Percentiles rank a stretch among this genome's conserved stretches.
These are phyloP conservation scores for Otatea glauca DNA, from an alignment of 176 grass and related monocot species.

Conservation along the genomic window DNA sequence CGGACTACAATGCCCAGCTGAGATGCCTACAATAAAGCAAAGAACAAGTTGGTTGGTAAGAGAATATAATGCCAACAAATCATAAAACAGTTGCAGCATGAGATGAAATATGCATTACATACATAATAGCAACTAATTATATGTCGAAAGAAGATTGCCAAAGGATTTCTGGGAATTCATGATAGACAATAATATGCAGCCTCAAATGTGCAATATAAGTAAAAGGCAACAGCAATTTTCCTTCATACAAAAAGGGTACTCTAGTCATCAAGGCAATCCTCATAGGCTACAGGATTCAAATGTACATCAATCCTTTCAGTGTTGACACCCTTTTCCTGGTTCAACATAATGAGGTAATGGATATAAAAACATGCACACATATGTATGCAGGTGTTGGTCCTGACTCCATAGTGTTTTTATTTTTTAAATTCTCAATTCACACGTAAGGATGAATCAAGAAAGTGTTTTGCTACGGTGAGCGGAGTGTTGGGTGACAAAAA, in stretches of 20 bases:
- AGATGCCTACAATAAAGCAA: constrained; percentile 41
- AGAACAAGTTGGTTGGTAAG: constrained; percentile 4
- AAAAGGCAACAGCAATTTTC: neutral
- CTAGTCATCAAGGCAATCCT: neutral
- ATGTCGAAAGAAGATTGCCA: neutral
- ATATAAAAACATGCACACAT: constrained; percentile 6
- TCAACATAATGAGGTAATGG: neutral
- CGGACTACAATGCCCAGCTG: neutral
- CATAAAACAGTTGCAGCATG: constrained; percentile 2
- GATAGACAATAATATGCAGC: neutral
- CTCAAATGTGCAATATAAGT: neutral
- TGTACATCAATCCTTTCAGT: neutral
- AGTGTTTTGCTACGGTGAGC: no score
- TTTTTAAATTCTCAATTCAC: neutral
- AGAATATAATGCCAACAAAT: constrained; percentile 8
- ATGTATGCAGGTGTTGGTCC: neutral
- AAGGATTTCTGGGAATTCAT: neutral
- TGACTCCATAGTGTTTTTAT: neutral
- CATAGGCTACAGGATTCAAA: constrained; percentile 2
- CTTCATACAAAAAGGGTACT: neutral
- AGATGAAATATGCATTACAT: constrained; percentile 22
- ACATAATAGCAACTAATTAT: neutral
- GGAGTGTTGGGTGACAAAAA: no score
- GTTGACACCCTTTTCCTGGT: neutral
- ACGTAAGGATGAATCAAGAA: neutral